Conservation (phyloP, 352 stramenopile species). For the Pythium folliculosum region DNA sequence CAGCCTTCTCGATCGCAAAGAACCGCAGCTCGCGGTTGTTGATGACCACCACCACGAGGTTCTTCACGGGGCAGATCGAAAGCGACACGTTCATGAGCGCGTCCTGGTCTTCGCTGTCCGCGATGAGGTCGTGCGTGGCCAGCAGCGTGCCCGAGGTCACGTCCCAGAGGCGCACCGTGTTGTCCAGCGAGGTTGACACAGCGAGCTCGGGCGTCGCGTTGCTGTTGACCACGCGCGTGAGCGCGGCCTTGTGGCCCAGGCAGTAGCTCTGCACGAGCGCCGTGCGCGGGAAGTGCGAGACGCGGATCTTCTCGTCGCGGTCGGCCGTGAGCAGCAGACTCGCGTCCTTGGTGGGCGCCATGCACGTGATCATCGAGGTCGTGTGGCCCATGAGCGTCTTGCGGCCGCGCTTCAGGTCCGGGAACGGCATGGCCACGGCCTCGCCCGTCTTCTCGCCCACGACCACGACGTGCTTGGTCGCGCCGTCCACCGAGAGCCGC, state of each 20-base stretch:
- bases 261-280: conserved; percentile 83
- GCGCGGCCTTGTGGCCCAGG: conserved; percentile 68
- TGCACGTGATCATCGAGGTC: conserved; percentile 85
- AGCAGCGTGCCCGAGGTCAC: conserved; percentile 52
- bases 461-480: conserved; percentile 58
- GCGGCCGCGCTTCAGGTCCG: conserved; percentile 57
- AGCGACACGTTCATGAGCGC: conserved; percentile 59
- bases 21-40: conserved; percentile 51
- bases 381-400: conserved; percentile 84
- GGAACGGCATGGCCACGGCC: conserved; percentile 76
- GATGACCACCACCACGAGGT: conserved; percentile 60
- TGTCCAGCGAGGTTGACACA: conserved; percentile 79
- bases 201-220: conserved; percentile 46
- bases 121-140: conserved; percentile 53
- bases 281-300: conserved; percentile 77
- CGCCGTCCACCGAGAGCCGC: conserved; percentile 31
- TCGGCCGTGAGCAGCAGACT: conserved; percentile 73
- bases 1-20: conserved; percentile 46
- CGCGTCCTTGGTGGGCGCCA: conserved; percentile 56
- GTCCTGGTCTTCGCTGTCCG: conserved; percentile 29
- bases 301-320: conserved; percentile 85
- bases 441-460: conserved; percentile 84
- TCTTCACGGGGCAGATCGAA: conserved; percentile 52
- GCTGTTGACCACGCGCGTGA: conserved; percentile 62
- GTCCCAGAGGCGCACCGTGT: conserved; percentile 81